A percentile compares a stretch with the other conserved stretches of the same genome.
These are phyloP conservation scores for Binderoboletus segoi DNA, from an alignment of 1,284 basidiomycete genomes.

Conservation along the genomic window DNA sequence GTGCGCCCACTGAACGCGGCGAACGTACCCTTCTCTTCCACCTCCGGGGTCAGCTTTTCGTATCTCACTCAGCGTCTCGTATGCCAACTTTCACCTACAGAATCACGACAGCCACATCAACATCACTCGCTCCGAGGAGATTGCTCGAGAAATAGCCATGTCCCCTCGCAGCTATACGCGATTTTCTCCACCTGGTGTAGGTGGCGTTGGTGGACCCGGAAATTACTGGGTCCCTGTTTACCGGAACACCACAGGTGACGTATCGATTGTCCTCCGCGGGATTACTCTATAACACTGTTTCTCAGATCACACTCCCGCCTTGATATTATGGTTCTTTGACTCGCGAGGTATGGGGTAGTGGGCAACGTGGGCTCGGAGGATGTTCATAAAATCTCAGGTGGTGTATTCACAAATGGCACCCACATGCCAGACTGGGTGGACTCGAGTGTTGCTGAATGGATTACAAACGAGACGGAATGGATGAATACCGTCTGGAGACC, in stretches of 20 bases:
- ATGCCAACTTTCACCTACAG: slow-evolving; percentile 35
- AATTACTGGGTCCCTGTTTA: slow-evolving; percentile 74
- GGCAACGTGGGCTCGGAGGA: neutral
- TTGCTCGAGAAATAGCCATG: slow-evolving; percentile 53
- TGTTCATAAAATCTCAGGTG: slow-evolving; percentile 41
- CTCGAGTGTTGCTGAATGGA: slow-evolving; percentile 60
- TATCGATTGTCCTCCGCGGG: neutral
- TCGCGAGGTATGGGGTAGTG: slow-evolving; percentile 52
- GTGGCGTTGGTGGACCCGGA: slow-evolving; percentile 58
- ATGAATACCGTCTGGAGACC: slow-evolving; percentile 60
- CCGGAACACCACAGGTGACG: slow-evolving; percentile 33
- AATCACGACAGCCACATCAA: slow-evolving; percentile 73
- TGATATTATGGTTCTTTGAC: slow-evolving; percentile 73
- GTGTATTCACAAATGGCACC: slow-evolving; percentile 46
- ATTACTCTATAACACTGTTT: neutral
- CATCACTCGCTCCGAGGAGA: slow-evolving; percentile 65
- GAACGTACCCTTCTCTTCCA: slow-evolving; percentile 54
- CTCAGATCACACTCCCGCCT: slow-evolving; percentile 48
- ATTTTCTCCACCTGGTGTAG: slow-evolving; percentile 55
- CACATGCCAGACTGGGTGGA: slow-evolving; percentile 69
- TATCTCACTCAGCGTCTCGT: neutral
- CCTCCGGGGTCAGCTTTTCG: slow-evolving; percentile 50
- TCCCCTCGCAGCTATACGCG: slow-evolving; percentile 68
- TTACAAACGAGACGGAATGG: slow-evolving; percentile 47
- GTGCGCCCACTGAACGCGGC: slow-evolving; percentile 50